Evolutionary conservation across 1,284 basidiomycete genomes (phyloP).

Genomic region (Moniliella sp.): DNA sequence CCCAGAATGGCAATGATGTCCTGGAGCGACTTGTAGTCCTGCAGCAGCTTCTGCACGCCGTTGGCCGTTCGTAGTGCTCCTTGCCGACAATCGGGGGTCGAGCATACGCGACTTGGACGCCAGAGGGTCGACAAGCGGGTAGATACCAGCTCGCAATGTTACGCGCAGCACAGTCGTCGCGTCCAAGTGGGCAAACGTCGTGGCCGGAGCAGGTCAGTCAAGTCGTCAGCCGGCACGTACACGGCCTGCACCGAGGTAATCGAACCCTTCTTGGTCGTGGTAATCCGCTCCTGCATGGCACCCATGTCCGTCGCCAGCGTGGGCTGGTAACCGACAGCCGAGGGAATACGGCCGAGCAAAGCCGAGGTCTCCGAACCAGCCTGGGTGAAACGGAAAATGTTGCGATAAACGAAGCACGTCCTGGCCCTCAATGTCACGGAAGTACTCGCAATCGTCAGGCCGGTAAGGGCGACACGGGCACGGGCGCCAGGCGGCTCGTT

Average conservation of each 20-base stretch:
- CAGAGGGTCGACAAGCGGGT: slow-evolving; percentile 94
- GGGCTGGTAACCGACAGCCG: slow-evolving; percentile 98
- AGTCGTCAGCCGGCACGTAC: slow-evolving; percentile 97
- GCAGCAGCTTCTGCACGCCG: slow-evolving; percentile 88
- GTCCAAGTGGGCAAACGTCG: slow-evolving; percentile 98
- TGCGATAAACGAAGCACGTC: slow-evolving; percentile 99
- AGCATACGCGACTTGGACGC: slow-evolving; percentile 98
- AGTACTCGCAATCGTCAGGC: slow-evolving; percentile 98
- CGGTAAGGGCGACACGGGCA: slow-evolving; percentile 96
- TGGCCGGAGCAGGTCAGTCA: slow-evolving; percentile 97
- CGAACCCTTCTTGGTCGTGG: slow-evolving; percentile 99
- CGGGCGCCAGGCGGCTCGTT: slow-evolving; percentile 99
- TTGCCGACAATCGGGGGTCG: slow-evolving; percentile 84
- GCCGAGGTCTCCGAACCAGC: slow-evolving; percentile 99
- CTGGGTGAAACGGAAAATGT: slow-evolving; percentile 79
- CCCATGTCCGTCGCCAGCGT: slow-evolving; percentile 99
- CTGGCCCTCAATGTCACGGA: slow-evolving; percentile 99
- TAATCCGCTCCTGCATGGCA: slow-evolving; percentile 95
- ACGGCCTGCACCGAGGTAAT: slow-evolving; percentile 98
- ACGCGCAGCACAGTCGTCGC: slow-evolving; percentile 77
- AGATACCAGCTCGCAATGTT: slow-evolving; percentile 71
- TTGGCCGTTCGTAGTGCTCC: slow-evolving; percentile 92
- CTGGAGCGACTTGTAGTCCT: slow-evolving; percentile 98
- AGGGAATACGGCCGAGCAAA: slow-evolving; percentile 95
- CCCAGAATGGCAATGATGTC: slow-evolving; percentile 63